These are phyloP conservation scores for Porphyrellus cyaneotinctus DNA, from an alignment of 768 basidiomycete species.

Conservation along the genomic window DNA sequence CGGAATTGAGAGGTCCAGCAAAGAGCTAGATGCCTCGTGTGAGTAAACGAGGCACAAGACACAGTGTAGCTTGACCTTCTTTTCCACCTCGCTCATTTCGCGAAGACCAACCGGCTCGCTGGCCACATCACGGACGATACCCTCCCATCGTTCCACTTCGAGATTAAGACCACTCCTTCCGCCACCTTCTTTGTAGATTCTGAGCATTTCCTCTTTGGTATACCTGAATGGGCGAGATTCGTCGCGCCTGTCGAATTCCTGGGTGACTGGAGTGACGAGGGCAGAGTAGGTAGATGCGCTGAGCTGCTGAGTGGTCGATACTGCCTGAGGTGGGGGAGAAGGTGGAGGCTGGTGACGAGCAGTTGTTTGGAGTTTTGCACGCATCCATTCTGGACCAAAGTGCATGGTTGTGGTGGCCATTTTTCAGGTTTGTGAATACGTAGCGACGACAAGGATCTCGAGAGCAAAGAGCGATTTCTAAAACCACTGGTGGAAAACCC, in stretches of 20 bases:
- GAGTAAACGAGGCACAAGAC: constrained; percentile 20
- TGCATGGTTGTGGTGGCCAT: constrained; percentile 71
- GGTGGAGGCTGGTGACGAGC: constrained; percentile 53
- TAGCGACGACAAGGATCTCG: not conserved
- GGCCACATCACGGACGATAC: constrained; percentile 74
- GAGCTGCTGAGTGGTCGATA: constrained; percentile 43
- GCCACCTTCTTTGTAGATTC: constrained; percentile 77
- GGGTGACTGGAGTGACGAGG: constrained; percentile 45
- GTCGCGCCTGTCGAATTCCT: constrained; percentile 55
- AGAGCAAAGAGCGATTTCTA: constrained; percentile 14
- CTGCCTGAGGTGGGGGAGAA: constrained; percentile 51
- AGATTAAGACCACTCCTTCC: constrained; percentile 71
- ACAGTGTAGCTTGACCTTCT: constrained; percentile 59
- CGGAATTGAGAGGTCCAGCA: constrained; percentile 76
- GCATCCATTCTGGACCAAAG: constrained; percentile 93
- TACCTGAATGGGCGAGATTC: constrained; percentile 79
- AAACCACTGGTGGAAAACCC: constrained; percentile 26
- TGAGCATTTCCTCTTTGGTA: constrained; percentile 78
- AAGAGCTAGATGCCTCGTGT: constrained; percentile 58
- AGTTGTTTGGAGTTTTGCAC: constrained; percentile 62
- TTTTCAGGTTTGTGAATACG: constrained; percentile 24
- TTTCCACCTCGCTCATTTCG: constrained; percentile 80
- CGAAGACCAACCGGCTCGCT: constrained; percentile 70
- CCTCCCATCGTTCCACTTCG: constrained; percentile 88
- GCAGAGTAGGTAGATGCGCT: constrained; percentile 70